Conservation (phyloP, 2,329 filamentous ascomycete genomes). For the Cadophora malorum region DNA sequence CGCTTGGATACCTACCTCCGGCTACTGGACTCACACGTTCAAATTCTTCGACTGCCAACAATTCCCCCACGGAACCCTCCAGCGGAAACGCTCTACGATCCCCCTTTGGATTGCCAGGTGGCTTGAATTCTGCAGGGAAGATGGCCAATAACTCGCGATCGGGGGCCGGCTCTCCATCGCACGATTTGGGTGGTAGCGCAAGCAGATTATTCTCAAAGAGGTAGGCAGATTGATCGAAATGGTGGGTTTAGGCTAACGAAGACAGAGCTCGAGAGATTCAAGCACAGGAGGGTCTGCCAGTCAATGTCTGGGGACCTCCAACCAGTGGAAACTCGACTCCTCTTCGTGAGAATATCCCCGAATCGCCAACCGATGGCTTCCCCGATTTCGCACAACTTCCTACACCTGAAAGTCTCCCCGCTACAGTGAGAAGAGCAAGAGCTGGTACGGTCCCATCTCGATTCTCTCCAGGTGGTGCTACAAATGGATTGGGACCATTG, state of each 20-base stretch:
- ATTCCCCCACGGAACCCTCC: constrained; percentile 79
- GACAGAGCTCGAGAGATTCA: constrained; percentile 91
- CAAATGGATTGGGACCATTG: constrained; percentile 56
- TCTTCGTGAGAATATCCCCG: constrained; percentile 94
- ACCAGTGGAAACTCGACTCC: constrained; percentile 97
- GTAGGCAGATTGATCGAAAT: constrained; percentile 58
- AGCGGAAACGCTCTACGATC: constrained; percentile 70
- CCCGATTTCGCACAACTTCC: constrained; percentile 83
- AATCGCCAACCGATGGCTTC: constrained; percentile 95
- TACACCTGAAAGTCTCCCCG: constrained; percentile 68
- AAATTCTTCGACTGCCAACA: constrained; percentile 79
- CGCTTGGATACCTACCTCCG: constrained; percentile 77
- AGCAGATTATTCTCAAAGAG: constrained; percentile 88
- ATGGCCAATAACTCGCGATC: constrained; percentile 71
- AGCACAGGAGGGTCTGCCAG: constrained; percentile 85
- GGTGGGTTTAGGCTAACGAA: constrained; percentile 25
- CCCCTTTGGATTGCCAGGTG: constrained; percentile 72
- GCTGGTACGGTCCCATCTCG: constrained; percentile 96
- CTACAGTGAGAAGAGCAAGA: constrained; percentile 77
- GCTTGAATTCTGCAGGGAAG: constrained; percentile 63
- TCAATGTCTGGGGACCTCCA: constrained; percentile 89
- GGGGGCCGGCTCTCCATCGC: constrained; percentile 94
- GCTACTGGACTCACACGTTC: constrained; percentile 53
- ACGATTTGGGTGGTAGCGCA: constrained; percentile 73
- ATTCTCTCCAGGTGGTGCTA: constrained; percentile 78